Evolutionary conservation across 1,284 basidiomycete species (phyloP).

Genomic region (Vanrija humicola): DNA sequence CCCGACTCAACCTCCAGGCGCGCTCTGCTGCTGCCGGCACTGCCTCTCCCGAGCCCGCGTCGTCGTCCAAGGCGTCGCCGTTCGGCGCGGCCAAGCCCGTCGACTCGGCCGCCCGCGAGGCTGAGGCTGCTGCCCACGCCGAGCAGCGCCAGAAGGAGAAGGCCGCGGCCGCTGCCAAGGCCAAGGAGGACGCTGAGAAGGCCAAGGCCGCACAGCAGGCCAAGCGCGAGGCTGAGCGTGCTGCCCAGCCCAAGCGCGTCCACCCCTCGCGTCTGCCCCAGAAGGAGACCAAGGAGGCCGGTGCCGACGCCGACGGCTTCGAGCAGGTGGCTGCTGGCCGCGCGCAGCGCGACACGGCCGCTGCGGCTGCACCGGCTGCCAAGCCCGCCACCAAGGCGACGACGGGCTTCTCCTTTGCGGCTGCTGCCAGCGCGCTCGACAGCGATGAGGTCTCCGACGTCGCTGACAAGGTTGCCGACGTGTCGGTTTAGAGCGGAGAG

Average conservation of each 20-base stretch:
- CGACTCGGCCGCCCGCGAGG: conserved; percentile 72
- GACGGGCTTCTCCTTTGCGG: conserved; percentile 44
- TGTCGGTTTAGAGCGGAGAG: conserved; percentile 5
- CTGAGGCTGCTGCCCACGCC: conserved; percentile 48
- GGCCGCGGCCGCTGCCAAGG: conserved; percentile 25
- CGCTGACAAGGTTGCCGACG: conserved; percentile 27
- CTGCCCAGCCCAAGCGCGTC: conserved; percentile 19
- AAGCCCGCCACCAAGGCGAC: conserved; percentile 17
- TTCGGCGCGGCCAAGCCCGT: conserved; percentile 91
- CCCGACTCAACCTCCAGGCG: conserved; percentile 77
- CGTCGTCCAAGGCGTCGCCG: conserved; percentile 57
- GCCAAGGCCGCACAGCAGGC: conserved; percentile 19
- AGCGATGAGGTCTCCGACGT: conserved; percentile 23
- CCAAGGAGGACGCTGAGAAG: conserved; percentile 40
- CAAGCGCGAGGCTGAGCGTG: conserved; percentile 13
- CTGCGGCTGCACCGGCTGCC: conserved; percentile 5
- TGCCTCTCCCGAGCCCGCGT: conserved; percentile 56
- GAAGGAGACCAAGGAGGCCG: conserved; percentile 7
- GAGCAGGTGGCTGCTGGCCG: conserved; percentile 19
- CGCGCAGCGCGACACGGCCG: conserved; percentile 30
- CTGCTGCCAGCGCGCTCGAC: conserved; percentile 31
- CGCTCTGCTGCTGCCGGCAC: conserved; percentile 55
- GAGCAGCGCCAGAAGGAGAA: conserved; percentile 34
- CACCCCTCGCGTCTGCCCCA: conserved; percentile 21
- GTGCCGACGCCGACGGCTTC: conserved; percentile 35